Evolutionary conservation across 108 stramenopile genomes (phyloP), one percentile per base, ranked within the genome.

Genomic region (Skeletonema potamos): DNA sequence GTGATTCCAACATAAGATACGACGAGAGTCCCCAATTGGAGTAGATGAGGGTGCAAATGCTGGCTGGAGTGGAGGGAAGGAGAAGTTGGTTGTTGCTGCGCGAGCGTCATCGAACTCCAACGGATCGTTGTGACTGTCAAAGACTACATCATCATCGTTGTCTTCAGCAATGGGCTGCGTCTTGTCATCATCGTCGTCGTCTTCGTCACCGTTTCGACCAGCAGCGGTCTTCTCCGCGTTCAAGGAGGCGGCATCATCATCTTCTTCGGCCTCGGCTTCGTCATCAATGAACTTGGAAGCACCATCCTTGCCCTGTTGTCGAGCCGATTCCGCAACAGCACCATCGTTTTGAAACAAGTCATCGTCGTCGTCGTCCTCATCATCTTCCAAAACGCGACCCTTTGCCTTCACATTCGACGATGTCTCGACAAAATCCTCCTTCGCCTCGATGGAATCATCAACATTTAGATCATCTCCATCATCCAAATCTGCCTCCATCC

Each of bases 1-100:
- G 51, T 92, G 89, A 74, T 95, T 95, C 93, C 93, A 95, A 69
- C 90, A 92, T 17, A 95, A 56, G 65, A 92, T 89, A 12, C 93
- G 89, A 33, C 88, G 83, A 33, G 87, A 56, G 29, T 87, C 63
- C 13, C 74, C 87, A 12, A 92, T 54, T 8, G 91, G 90, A 2
- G 91, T 92, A 11, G 89, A 80, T 13, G 91, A 90, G 8, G 89
- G 88, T 5, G 87, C 84, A 74, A 95, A 95, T 26, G 93, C 74
- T 9, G 87, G 70, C 69, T 94, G 93, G 2, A 88, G 89, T 11
- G 81, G 72, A 13, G 82, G 72, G 22, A 74, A 41, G 11, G 55
- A 65, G 37, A 20, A 41, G 34, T 22, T 37, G 60, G 48, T 34
- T 22, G 29, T 17, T 54, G 59, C 43, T 54, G 59, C 43, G 26